A percentile compares a stretch with the other conserved stretches of the same genome.
Evolutionary conservation across 2,329 filamentous ascomycete species (phyloP).

Genomic region (Beauveria bassiana): DNA sequence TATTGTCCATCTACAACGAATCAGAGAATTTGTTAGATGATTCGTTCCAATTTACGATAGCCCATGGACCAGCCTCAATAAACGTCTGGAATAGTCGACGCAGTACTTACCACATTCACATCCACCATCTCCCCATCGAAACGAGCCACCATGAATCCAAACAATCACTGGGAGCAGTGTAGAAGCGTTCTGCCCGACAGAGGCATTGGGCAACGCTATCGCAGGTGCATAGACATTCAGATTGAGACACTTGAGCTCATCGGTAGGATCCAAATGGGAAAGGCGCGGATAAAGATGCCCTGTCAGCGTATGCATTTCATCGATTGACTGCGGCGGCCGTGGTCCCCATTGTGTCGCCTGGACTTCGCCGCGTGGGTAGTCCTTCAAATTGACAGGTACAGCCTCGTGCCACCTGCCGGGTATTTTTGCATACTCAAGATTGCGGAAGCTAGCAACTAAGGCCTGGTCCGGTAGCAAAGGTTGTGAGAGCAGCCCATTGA

Average conservation of each 20-base stretch:
- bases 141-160: neutral
- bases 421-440: neutral
- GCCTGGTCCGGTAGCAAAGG: neutral
- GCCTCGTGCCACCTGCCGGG: neutral
- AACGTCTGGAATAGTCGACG: neutral
- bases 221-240: neutral
- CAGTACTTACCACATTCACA: neutral
- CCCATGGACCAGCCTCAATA: neutral
- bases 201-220: neutral
- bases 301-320: neutral
- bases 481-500: neutral
- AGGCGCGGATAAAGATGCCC: neutral
- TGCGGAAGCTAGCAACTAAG: neutral
- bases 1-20: neutral
- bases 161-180: neutral
- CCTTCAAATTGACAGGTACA: neutral
- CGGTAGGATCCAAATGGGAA: neutral
- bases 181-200: neutral
- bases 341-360: neutral
- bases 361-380: neutral
- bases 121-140: neutral
- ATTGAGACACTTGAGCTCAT: neutral
- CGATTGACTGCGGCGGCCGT: neutral
- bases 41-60: neutral
- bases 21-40: neutral